phyloP scores from a whole-genome alignment of 371 early-diverging fungal species.

The Apophysomyces elegans region DNA sequence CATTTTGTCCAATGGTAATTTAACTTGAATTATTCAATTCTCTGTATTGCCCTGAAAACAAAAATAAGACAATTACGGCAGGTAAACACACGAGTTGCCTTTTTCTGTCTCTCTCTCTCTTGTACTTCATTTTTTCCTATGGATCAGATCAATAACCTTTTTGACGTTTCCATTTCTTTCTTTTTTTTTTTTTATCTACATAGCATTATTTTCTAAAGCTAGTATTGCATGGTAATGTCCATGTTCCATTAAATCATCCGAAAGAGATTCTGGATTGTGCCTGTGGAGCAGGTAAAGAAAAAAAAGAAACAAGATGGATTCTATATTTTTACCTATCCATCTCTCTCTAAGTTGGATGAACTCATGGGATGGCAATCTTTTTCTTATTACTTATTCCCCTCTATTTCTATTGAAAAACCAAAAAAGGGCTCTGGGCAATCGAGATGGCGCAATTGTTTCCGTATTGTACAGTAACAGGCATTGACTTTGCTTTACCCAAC shows the following conservation, averaged over 20 bases:
- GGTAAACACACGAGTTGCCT: conserved; percentile 16
- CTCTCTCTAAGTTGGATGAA: too few species aligned
- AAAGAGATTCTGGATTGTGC: conserved; percentile 30
- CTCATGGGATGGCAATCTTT: not conserved
- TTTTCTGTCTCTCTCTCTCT: not conserved
- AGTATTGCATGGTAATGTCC: conserved; percentile 30
- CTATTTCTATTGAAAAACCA: not conserved
- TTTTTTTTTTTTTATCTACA: not conserved
- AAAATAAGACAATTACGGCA: conserved; percentile 12
- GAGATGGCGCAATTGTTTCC: conserved; percentile 34
- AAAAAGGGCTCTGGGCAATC: conserved; percentile 30
- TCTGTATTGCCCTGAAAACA: not conserved
- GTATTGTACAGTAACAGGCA: conserved; percentile 33
- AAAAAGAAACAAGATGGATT: not conserved
- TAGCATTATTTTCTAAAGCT: conserved; percentile 3
- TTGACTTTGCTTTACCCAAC: conserved; percentile 22
- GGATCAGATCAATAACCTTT: too few species aligned
- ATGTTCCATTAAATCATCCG: conserved; percentile 23
- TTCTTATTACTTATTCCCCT: not conserved
- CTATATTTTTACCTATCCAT: too few species aligned
- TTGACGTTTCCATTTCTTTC: not conserved
- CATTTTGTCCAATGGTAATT: too few species aligned
- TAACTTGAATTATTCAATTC: not conserved
- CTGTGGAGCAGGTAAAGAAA: conserved; percentile 33
- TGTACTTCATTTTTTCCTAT: too few species aligned